Evolutionary conservation across 352 stramenopile genomes (phyloP).

Genomic region (Phytophthora tentaculata): DNA sequence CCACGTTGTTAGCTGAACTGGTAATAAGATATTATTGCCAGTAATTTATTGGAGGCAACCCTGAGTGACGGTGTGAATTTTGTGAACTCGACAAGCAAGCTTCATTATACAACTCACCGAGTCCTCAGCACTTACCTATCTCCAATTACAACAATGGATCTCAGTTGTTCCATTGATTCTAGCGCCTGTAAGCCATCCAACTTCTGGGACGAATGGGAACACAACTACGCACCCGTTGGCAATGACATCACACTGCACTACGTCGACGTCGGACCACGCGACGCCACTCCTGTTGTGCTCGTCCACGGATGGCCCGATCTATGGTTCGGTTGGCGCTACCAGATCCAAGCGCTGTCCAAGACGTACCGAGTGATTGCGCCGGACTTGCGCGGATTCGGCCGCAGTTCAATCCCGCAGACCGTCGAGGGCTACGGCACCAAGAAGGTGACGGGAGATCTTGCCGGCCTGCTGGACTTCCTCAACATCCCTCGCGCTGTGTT

Average conservation of each 20-base stretch:
- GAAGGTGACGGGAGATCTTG: slow-evolving; percentile 56
- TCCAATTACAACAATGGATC: slow-evolving; percentile 11
- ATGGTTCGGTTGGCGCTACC: slow-evolving; percentile 73
- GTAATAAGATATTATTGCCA: slow-evolving; percentile 20
- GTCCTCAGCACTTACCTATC: neutral
- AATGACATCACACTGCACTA: slow-evolving; percentile 60
- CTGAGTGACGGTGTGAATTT: slow-evolving; percentile 8
- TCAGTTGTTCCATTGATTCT: neutral
- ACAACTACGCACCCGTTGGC: slow-evolving; percentile 35
- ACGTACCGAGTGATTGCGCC: slow-evolving; percentile 64
- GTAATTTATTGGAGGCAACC: no score
- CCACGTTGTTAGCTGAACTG: slow-evolving; percentile 26
- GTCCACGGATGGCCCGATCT: slow-evolving; percentile 80
- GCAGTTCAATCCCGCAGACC: slow-evolving; percentile 50
- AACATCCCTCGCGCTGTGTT: slow-evolving; percentile 69
- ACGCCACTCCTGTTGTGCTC: slow-evolving; percentile 62
- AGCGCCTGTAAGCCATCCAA: neutral
- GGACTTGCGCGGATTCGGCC: slow-evolving; percentile 60
- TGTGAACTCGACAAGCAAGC: neutral
- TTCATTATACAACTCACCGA: slow-evolving; percentile 17
- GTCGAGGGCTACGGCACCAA: slow-evolving; percentile 55
- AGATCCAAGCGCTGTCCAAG: slow-evolving; percentile 61
- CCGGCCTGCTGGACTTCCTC: slow-evolving; percentile 57
- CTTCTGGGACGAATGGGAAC: slow-evolving; percentile 34
- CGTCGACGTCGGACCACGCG: slow-evolving; percentile 60